These are phyloP conservation scores for Cryptosporidium ubiquitum DNA, from an alignment of 169 alveolate species.

Conservation along the genomic window DNA sequence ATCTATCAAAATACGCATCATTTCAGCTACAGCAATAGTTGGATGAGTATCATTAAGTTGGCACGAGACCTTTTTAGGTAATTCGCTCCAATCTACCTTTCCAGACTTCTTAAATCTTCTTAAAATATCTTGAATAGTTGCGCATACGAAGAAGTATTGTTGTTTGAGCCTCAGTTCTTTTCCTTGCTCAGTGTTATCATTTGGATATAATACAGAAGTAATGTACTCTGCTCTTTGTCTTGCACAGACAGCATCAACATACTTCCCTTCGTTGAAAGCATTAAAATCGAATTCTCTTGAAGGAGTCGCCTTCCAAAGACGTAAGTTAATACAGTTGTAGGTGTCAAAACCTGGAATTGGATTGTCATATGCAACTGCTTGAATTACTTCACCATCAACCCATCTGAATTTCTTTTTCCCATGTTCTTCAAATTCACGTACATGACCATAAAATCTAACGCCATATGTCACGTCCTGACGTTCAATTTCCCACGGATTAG, in stretches of 20 bases:
- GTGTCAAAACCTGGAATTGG: constrained; percentile 97
- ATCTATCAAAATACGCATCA: constrained; percentile 92
- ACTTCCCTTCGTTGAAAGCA: constrained; percentile 91
- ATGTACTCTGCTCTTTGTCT: constrained; percentile 93
- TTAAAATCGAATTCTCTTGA: constrained; percentile 92
- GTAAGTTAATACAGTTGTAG: constrained; percentile 90
- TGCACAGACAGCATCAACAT: constrained; percentile 88
- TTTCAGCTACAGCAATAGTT: constrained; percentile 93
- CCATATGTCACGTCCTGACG: constrained; percentile 93
- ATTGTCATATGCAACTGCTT: constrained; percentile 96
- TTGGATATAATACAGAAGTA: constrained; percentile 95
- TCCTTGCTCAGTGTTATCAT: constrained; percentile 92
- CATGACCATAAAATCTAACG: constrained; percentile 92
- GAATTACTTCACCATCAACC: constrained; percentile 93
- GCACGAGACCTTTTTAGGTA: constrained; percentile 87
- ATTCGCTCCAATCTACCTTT: constrained; percentile 88
- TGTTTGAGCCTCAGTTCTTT: constrained; percentile 94
- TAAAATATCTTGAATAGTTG: constrained; percentile 91
- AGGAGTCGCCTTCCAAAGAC: constrained; percentile 93
- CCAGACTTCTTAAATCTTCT: constrained; percentile 88
- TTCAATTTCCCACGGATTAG: constrained; percentile 96
- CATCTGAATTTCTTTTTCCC: constrained; percentile 86
- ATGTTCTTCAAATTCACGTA: constrained; percentile 80
- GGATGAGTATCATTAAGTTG: constrained; percentile 97
- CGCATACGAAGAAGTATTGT: constrained; percentile 95